phyloP scores from a whole-genome alignment of 2,329 filamentous ascomycete species.

The Calonectria pseudoturangicola region DNA sequence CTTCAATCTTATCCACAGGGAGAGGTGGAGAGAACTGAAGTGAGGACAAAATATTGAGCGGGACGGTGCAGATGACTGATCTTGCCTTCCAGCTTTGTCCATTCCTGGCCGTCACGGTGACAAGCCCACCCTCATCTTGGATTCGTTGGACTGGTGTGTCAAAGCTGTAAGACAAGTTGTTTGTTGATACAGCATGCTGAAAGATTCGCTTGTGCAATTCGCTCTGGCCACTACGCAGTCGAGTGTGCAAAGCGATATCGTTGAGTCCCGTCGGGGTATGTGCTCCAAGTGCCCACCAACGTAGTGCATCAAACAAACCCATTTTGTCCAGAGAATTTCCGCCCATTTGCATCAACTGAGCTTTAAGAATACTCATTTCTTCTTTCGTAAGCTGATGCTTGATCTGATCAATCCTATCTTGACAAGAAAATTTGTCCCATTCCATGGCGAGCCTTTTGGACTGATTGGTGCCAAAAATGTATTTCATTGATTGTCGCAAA shows the following conservation, averaged over 20 bases:
- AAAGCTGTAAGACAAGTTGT: slow-evolving; percentile 32
- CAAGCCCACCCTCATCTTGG: neutral
- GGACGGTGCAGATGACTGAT: slow-evolving; percentile 29
- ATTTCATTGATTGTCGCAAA: slow-evolving; percentile 30
- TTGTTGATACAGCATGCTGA: slow-evolving; percentile 24
- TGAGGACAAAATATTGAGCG: slow-evolving; percentile 25
- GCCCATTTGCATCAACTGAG: slow-evolving; percentile 26
- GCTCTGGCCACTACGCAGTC: slow-evolving; percentile 30
- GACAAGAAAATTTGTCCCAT: slow-evolving; percentile 53
- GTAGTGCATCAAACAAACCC: slow-evolving; percentile 25
- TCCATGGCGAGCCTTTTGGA: slow-evolving; percentile 48
- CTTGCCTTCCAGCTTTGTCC: slow-evolving; percentile 29
- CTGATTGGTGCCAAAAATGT: slow-evolving; percentile 42
- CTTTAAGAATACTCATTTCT: slow-evolving; percentile 19
- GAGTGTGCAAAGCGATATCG: slow-evolving; percentile 30
- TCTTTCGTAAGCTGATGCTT: slow-evolving; percentile 50
- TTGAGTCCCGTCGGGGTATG: slow-evolving; percentile 20
- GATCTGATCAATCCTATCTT: slow-evolving; percentile 55
- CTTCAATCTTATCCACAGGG: slow-evolving; percentile 4
- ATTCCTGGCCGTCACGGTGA: slow-evolving; percentile 13
- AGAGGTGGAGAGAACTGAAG: slow-evolving; percentile 34
- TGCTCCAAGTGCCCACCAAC: slow-evolving; percentile 30
- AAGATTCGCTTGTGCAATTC: slow-evolving; percentile 33
- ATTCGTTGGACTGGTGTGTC: slow-evolving; percentile 4
- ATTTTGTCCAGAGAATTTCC: slow-evolving; percentile 21